Percentiles rank a stretch among this genome's conserved stretches.
phyloP scores from a whole-genome alignment of 2,329 filamentous ascomycete species.

The Aspergillus arachidicola region DNA sequence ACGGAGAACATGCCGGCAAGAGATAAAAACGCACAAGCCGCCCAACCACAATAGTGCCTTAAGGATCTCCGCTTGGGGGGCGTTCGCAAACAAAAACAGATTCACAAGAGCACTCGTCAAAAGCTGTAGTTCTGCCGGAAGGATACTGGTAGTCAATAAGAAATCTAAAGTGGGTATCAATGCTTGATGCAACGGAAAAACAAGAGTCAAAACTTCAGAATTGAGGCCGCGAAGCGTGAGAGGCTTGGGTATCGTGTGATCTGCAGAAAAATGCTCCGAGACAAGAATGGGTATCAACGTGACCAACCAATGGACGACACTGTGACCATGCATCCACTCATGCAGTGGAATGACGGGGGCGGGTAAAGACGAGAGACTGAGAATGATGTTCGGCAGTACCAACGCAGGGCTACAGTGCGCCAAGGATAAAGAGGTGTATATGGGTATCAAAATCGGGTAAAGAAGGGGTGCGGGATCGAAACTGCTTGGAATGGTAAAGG shows the following conservation, averaged over 20 bases:
- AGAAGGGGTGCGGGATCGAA: slow-evolving; percentile 92
- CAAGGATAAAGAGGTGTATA: slow-evolving; percentile 76
- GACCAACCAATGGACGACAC: slow-evolving; percentile 76
- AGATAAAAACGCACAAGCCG: slow-evolving; percentile 73
- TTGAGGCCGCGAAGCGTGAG: slow-evolving; percentile 45
- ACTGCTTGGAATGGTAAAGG: slow-evolving; percentile 67
- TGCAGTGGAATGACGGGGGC: slow-evolving; percentile 69
- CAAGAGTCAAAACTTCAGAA: slow-evolving; percentile 61
- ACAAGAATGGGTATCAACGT: slow-evolving; percentile 69
- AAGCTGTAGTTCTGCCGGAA: slow-evolving; percentile 84
- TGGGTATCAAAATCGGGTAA: slow-evolving; percentile 77
- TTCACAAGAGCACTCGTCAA: slow-evolving; percentile 82
- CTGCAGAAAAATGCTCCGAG: slow-evolving; percentile 45
- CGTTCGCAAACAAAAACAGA: slow-evolving; percentile 72
- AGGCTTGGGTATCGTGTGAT: slow-evolving; percentile 37
- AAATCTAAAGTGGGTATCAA: slow-evolving; percentile 73
- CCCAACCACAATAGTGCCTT: slow-evolving; percentile 84
- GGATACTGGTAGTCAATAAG: slow-evolving; percentile 83
- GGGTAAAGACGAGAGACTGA: slow-evolving; percentile 77
- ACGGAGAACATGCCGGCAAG: slow-evolving; percentile 72
- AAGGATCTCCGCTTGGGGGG: slow-evolving; percentile 81
- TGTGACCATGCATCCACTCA: slow-evolving; percentile 59
- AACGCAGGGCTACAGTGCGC: slow-evolving; percentile 62
- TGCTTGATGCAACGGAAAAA: slow-evolving; percentile 84
- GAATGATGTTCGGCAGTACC: slow-evolving; percentile 77